Base-by-base conservation (phyloP, 257 asterid species). In the Solanum chiquidenum region DNA sequence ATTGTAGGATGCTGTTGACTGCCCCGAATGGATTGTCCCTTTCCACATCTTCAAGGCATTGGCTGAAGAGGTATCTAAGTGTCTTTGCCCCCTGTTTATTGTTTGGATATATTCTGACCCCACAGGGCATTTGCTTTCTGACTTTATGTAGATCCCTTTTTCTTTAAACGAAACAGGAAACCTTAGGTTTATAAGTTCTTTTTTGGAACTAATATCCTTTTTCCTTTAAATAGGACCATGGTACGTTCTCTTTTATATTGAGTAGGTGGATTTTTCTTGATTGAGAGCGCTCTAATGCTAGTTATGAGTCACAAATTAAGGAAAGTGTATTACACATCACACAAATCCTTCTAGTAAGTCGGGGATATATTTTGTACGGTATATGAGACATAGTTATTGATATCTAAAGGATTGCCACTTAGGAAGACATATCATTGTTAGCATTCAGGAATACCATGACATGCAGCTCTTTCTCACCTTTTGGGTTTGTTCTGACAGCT, bases 21-120 rank as follows among this genome's bases (percentile, higher is more conserved):
- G 99, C 75, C 99, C 99, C 2, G 99, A 96, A 88, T 97, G 99
- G 99, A 92, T 96, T 38, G 99, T 97, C 72, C 99, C 99, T 44
- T 93, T 97, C 87, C 96, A 90, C 79, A 90, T 95, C 88, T 97
- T 97, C 93, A 97, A 97, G 89, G 73, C 94, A 90, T 91, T 97
- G 88, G 98, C 99, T 9, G 99, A 97, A 90, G 99, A 96, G 99
- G 99, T 96, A 91, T 27, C 52, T 55, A 3, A 3, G 23, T 66
- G 44, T 79, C 69, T 87, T 25, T 66, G 23, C 37, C 71, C n/a
- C 52, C 69, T 75, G 38, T 29, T 85, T 83, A 12, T 40, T 40
- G 85, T 18, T 44, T 27, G 66, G 27, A 46, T 27, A 27, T 16
- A 79, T 25, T 44, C 8, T 3, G 66, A 42, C 20, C 27, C 80